Conservation (phyloP, 352 stramenopile species). For the Plasmopara viticola region DNA sequence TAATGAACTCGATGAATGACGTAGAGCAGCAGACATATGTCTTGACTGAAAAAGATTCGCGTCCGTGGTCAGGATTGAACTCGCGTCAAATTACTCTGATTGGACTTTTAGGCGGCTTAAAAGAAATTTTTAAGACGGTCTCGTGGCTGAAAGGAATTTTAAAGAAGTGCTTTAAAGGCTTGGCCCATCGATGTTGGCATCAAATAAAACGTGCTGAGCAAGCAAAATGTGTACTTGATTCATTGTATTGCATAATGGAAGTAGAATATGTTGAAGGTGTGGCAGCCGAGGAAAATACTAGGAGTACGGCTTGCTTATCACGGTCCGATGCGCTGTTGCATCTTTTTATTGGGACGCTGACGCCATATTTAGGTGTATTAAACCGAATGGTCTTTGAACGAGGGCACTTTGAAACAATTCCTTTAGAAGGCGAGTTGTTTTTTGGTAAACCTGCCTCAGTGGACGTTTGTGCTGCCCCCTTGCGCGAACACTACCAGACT, state of each 20-base stretch:
- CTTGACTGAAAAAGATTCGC: constrained; percentile 1
- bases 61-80: constrained; percentile 21
- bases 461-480: constrained; percentile 11
- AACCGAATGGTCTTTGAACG: constrained; percentile 46
- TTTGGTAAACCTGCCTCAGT: constrained; percentile 26
- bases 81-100: constrained; percentile 38
- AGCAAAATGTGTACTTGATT: constrained; percentile 35
- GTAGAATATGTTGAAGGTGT: constrained; percentile 33
- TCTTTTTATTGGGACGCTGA: constrained; percentile 38
- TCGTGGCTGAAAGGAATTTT: constrained; percentile 38
- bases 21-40: constrained; percentile 19
- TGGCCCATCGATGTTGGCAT: constrained; percentile 17
- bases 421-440: constrained; percentile 46
- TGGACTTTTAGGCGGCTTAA: constrained; percentile 32
- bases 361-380: constrained; percentile 45
- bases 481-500: constrained; percentile 18
- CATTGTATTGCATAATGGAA: constrained; percentile 39
- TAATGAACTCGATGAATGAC: constrained; percentile 20
- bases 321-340: constrained; percentile 40
- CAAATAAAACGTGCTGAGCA: constrained; percentile 31
- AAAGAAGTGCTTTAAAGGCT: constrained; percentile 24
- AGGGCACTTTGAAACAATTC: constrained; percentile 33
- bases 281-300: constrained; percentile 1
- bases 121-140: constrained; percentile 36
- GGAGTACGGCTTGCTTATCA: constrained; percentile 12